Conservation (phyloP, 139 green algal genomes). For the Choricystis sp. region DNA sequence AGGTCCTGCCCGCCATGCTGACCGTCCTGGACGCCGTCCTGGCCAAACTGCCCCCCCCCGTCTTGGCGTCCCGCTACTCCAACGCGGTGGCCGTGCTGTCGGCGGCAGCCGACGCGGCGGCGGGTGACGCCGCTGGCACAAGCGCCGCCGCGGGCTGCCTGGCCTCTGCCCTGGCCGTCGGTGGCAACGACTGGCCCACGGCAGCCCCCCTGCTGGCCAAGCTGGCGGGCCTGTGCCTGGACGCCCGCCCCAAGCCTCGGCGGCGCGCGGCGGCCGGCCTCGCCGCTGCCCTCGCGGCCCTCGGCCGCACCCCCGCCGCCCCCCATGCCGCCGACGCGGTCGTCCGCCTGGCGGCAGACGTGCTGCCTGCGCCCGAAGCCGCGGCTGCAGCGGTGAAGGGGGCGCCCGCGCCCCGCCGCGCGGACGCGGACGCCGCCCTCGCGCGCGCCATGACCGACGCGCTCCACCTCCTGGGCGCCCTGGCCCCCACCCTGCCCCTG, state of each 20-base stretch:
- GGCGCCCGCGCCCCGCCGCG: conserved; percentile 31
- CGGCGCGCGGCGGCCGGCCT: conserved; percentile 31
- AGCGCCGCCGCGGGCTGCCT: conserved; percentile 41
- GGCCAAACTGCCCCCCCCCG: conserved; percentile 25
- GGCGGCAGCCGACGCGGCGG: conserved; percentile 23
- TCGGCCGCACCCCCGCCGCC: conserved; percentile 3
- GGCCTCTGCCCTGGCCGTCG: conserved; percentile 31
- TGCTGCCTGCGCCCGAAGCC: conserved; percentile 47
- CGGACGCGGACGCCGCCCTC: conserved; percentile 52
- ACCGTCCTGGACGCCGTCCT: conserved; percentile 39
- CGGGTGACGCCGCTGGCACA: conserved; percentile 23
- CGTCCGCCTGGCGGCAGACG: conserved; percentile 18
- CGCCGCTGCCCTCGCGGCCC: conserved; percentile 38
- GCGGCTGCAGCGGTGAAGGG: conserved; percentile 36
- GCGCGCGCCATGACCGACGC: conserved; percentile 41
- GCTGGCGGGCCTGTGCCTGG: conserved; percentile 25
- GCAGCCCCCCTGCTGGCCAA: conserved; percentile 12
- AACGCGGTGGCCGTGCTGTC: conserved; percentile 21
- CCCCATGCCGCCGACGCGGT: conserved; percentile 26
- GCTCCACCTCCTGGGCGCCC: conserved; percentile 56
- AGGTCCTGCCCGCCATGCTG: conserved; percentile 45
- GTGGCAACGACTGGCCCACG: conserved; percentile 26
- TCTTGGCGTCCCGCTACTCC: conserved; percentile 40
- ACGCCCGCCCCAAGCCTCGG: conserved; percentile 56
- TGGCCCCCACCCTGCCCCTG: conserved; percentile 40